Evolutionary conservation across 345 rosid genomes (phyloP), one percentile per base, ranked within the genome.

Genomic region (Noccaea caerulescens): DNA sequence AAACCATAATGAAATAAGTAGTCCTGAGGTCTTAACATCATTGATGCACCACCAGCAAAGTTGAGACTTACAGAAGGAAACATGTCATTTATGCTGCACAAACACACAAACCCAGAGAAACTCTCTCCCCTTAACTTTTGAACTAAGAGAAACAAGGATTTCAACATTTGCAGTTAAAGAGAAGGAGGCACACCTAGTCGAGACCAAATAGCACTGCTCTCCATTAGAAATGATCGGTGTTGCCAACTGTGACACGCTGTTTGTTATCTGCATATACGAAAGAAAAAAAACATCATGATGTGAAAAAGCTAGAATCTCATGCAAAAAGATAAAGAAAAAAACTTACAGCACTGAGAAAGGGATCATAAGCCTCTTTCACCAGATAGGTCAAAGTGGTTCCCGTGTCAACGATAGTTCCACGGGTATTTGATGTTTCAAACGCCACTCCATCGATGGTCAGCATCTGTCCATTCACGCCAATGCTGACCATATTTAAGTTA

Each of bases 301-400:
- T 63, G 55, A 51, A 67, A 61, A 27, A 27, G 56, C 20, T n/a
- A 43, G 39, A 53, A 0, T 44, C 11, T 66, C 56, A 45, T 10
- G 41, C 44, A 1, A 44, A 64, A 68, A 27, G 3, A 3, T 27
- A 27, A 2, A 77, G 58, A 58, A 50, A 58, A 50, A 42, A 87
- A 16, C 97, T 90, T 86, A 95, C 99, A 50, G 96, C 87, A 64
- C 36, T 84, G 51, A 95, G 72, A 73, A 95, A 88, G 61, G 92
- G 92, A 72, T 85, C 84, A 68, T 84, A 90, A 68, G 93, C 97
- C 65, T 85, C 92, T 79, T 86, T 89, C 60, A 92, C 91, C 41
- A 95, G 85, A 73, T 95, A 95, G 7, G 98, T 88, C 83, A 95
- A 85, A 73, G 99, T 95, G 78, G 99, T 95, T 78, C 99, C 99